phyloP scores from a whole-genome alignment of 2,329 filamentous ascomycete species.

The Cladosporium sp. region DNA sequence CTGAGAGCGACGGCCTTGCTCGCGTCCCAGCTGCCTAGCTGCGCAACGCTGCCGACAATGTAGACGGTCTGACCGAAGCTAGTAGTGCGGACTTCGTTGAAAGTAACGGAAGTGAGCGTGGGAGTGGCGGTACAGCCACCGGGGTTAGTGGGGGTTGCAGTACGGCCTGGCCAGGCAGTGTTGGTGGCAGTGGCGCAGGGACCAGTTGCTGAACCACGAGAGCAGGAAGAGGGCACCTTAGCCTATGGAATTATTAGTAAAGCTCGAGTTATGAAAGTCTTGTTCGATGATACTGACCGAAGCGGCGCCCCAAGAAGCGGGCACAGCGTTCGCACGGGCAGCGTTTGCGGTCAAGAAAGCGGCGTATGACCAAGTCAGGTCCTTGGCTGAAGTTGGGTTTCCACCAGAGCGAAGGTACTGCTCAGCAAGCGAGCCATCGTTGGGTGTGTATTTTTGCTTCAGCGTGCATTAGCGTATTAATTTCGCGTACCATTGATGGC shows the following conservation, averaged over 20 bases:
- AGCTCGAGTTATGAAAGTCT: no score
- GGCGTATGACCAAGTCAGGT: conserved; percentile 72
- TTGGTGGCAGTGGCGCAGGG: conserved; percentile 26
- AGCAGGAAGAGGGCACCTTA: conserved; percentile 22
- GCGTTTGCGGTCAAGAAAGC: conserved; percentile 62
- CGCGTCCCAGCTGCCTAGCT: conserved; percentile 59
- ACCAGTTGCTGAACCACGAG: conserved; percentile 22
- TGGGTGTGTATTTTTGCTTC: conserved; percentile 44
- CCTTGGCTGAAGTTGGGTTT: conserved; percentile 56
- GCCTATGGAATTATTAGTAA: conserved; percentile 9
- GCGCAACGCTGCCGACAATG: conserved; percentile 54
- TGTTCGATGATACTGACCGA: conserved; percentile 7
- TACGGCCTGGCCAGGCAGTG: conserved; percentile 22
- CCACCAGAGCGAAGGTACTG: conserved; percentile 55
- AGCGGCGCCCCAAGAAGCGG: conserved; percentile 50
- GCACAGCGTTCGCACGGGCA: conserved; percentile 53
- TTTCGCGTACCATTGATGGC: no score
- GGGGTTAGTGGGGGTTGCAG: conserved; percentile 13
- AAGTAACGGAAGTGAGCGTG: conserved; percentile 49
- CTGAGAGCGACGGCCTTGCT: conserved; percentile 50
- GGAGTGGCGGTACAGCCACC: conserved; percentile 21
- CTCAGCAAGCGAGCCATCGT: conserved; percentile 63
- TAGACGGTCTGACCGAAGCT: conserved; percentile 60
- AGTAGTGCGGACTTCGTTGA: conserved; percentile 56
- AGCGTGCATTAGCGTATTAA: not conserved